These are phyloP conservation scores for Eucalyptus fibrosa DNA, from an alignment of 345 rosid genomes.

Conservation along the genomic window DNA sequence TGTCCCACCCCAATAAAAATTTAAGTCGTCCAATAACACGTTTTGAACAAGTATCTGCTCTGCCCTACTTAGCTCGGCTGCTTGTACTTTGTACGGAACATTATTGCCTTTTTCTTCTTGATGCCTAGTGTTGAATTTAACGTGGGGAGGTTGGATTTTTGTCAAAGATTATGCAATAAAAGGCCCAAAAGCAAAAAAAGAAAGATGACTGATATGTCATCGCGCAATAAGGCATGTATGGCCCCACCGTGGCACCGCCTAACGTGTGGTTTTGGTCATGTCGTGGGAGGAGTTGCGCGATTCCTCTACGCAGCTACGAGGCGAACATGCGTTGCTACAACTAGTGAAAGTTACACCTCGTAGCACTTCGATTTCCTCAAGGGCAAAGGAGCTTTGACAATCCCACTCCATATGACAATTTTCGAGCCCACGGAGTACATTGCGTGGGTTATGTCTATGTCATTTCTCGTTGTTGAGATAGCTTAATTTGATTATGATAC, in stretches of 20 bases:
- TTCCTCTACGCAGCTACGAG: background rate
- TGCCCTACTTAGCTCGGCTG: accelerated
- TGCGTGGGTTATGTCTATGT: no score
- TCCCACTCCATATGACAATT: no score
- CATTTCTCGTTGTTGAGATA: no score
- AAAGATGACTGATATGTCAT: background rate
- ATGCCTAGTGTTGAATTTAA: background rate
- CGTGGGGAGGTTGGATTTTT: background rate
- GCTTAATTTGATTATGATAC: no score
- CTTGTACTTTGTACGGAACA: background rate
- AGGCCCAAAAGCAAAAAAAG: background rate
- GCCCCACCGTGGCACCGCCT: background rate
- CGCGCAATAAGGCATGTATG: background rate
- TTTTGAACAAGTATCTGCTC: background rate
- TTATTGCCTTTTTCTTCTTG: background rate
- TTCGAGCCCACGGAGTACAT: no score
- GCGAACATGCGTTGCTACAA: background rate
- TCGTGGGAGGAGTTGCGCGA: background rate
- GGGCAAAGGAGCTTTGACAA: background rate
- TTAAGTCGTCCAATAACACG: background rate
- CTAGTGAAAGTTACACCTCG: background rate
- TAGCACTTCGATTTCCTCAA: background rate
- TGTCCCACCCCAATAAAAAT: background rate
- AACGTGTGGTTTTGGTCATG: background rate
- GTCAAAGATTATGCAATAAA: background rate